Evolutionary conservation across 2,329 filamentous ascomycete genomes (phyloP).

Genomic region (Daldinia sp.): DNA sequence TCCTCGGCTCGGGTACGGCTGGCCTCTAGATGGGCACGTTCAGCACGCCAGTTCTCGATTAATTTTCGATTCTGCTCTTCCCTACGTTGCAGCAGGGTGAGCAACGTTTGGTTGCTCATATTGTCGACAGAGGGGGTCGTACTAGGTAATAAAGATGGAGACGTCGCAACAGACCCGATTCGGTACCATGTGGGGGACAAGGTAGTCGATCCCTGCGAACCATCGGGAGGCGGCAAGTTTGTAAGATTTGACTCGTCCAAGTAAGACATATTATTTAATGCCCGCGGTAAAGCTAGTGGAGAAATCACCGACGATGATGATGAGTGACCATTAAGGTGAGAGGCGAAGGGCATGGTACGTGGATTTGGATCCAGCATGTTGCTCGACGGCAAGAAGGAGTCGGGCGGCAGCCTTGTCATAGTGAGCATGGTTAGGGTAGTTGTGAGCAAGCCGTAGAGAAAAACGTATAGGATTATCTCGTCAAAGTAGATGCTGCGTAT

Average conservation of each 20-base stretch:
- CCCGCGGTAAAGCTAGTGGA: conserved; percentile 51
- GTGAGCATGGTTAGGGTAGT: conserved; percentile 43
- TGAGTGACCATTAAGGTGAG: conserved; percentile 42
- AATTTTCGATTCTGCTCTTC: conserved; percentile 43
- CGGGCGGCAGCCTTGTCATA: conserved; percentile 54
- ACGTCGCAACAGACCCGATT: conserved; percentile 32
- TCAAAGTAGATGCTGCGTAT: conserved; percentile 16
- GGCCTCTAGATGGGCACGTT: conserved; percentile 62
- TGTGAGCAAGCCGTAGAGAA: conserved; percentile 6
- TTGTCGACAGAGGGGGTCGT: conserved; percentile 36
- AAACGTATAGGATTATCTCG: not conserved
- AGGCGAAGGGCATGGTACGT: conserved; percentile 40
- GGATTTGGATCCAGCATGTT: conserved; percentile 48
- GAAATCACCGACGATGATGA: conserved; percentile 51
- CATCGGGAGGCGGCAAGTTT: conserved; percentile 34
- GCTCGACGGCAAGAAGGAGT: conserved; percentile 55
- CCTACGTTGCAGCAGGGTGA: conserved; percentile 40
- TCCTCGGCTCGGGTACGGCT: conserved; percentile 62
- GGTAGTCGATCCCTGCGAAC: conserved; percentile 43
- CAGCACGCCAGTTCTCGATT: conserved; percentile 61
- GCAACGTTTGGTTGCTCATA: conserved; percentile 34
- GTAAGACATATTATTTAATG: conserved; percentile 48
- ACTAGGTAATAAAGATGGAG: conserved; percentile 36
- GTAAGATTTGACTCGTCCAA: conserved; percentile 47
- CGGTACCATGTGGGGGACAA: conserved; percentile 44